Evolutionary conservation across 768 basidiomycete genomes (phyloP).

Genomic region (Boletus reticuloceps): DNA sequence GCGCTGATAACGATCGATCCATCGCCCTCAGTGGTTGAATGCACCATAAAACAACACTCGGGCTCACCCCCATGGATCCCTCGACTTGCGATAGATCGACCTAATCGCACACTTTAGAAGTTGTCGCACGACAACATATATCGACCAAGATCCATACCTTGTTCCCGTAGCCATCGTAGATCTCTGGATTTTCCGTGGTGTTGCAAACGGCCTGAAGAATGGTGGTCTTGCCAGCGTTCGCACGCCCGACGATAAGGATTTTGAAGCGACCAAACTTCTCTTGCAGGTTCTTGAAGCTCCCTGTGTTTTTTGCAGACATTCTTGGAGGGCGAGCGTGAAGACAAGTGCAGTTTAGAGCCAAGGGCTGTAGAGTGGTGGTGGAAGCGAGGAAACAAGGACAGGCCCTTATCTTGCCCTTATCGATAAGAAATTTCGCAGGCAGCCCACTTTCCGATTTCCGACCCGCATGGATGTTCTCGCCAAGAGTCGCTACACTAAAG

Average conservation of each 20-base stretch:
- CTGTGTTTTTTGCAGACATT: background rate
- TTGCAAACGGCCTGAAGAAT: constrained; percentile 3
- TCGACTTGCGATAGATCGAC: constrained; percentile 2
- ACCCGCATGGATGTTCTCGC: no score
- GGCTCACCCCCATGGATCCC: background rate
- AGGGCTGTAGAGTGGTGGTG: no score
- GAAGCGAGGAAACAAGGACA: no score
- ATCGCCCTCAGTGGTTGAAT: no score
- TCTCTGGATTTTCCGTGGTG: constrained; percentile 3
- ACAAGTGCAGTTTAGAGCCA: no score
- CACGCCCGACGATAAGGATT: constrained; percentile 2
- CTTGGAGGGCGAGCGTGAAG: background rate
- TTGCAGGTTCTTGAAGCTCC: background rate
- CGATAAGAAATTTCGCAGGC: no score
- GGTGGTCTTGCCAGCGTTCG: constrained; percentile 7
- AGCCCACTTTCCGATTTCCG: no score
- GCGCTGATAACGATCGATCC: no score
- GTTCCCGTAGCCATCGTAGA: constrained; percentile 2
- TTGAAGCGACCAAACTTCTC: background rate
- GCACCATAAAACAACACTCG: no score
- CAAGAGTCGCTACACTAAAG: no score
- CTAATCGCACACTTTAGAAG: background rate
- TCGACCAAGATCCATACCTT: background rate
- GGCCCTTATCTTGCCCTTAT: no score
- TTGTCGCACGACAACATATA: background rate